These are phyloP conservation scores for Incumbomyces delicatus DNA, from an alignment of 2,329 filamentous ascomycete genomes.

Conservation along the genomic window DNA sequence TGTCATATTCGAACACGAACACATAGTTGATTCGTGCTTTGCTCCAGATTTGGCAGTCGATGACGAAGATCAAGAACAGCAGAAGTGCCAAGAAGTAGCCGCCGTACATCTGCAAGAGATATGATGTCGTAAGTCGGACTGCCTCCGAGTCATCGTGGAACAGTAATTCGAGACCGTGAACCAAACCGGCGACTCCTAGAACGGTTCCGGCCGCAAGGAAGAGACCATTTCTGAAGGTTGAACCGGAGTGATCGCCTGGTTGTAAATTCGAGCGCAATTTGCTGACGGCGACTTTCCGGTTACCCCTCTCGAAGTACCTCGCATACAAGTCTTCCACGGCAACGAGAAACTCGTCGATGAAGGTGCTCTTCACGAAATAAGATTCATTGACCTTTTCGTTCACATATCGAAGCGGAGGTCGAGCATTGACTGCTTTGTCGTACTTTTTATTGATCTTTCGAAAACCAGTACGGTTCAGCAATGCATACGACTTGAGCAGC, in stretches of 20 bases:
- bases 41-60: constrained; percentile 77
- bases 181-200: constrained; percentile 56
- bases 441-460: constrained; percentile 99
- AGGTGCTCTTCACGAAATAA: constrained; percentile 84
- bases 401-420: constrained; percentile 71
- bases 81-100: constrained; percentile 81
- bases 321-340: constrained; percentile 86
- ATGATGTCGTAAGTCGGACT: constrained; percentile 49
- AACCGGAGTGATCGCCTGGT: constrained; percentile 49
- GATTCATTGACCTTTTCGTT: constrained; percentile 82
- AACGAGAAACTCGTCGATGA: constrained; percentile 69
- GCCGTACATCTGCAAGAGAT: constrained; percentile 74
- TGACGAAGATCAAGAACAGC: constrained; percentile 71
- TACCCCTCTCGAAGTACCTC: constrained; percentile 86
- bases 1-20: constrained; percentile 95
- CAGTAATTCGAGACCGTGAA: constrained; percentile 48
- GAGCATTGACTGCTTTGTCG: constrained; percentile 76
- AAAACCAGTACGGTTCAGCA: constrained; percentile 86
- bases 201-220: constrained; percentile 59
- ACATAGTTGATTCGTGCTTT: constrained; percentile 84
- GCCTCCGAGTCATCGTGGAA: constrained; percentile 35
- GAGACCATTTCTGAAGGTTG: constrained; percentile 53
- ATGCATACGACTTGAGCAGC: constrained; percentile 78
- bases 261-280: constrained; percentile 69
- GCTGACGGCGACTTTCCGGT: constrained; percentile 79